Percentiles rank a stretch among this genome's conserved stretches.
These are phyloP conservation scores for Cicer arietinum DNA, from an alignment of 306 rosid genomes.

Conservation along the genomic window DNA sequence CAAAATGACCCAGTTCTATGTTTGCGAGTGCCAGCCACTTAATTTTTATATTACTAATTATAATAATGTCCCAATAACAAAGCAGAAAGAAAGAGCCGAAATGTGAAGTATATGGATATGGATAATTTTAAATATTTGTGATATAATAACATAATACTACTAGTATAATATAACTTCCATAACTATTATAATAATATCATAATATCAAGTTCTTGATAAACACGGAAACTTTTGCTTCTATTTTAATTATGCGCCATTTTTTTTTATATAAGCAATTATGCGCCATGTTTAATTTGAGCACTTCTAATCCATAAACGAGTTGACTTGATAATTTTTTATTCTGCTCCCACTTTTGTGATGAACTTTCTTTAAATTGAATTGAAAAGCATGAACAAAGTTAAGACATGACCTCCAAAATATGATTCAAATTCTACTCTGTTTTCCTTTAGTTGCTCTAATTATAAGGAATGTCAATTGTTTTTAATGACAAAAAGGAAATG, in stretches of 20 bases:
- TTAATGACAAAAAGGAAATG: too few relatives aligned
- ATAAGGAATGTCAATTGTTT: neutral
- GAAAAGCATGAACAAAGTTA: conserved; percentile 37
- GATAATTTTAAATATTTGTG: conserved; percentile 46
- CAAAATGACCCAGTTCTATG: conserved; percentile 3
- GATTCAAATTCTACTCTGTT: conserved; percentile 44
- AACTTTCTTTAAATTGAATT: conserved; percentile 27
- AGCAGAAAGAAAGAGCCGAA: conserved; percentile 30
- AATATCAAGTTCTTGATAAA: conserved; percentile 11
- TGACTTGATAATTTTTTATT: conserved; percentile 45
- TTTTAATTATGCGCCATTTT: conserved; percentile 45
- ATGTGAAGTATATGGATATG: conserved; percentile 27
- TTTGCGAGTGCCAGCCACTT: conserved; percentile 41
- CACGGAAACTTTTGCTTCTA: conserved; percentile 37
- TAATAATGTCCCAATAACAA: neutral
- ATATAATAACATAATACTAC: conserved; percentile 15
- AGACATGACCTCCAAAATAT: conserved; percentile 43
- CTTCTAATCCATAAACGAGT: conserved; percentile 42
- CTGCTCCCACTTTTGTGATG: conserved; percentile 23
- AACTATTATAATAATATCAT: neutral
- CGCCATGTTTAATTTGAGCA: conserved; percentile 49
- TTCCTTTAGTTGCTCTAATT: neutral
- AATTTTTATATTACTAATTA: conserved; percentile 28
- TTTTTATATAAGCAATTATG: conserved; percentile 7
- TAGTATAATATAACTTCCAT: conserved; percentile 28